A percentile compares a stretch with the other conserved stretches of the same genome.
These are phyloP conservation scores for Eutrema heterophyllum DNA, from an alignment of 345 rosid species.

Conservation along the genomic window DNA sequence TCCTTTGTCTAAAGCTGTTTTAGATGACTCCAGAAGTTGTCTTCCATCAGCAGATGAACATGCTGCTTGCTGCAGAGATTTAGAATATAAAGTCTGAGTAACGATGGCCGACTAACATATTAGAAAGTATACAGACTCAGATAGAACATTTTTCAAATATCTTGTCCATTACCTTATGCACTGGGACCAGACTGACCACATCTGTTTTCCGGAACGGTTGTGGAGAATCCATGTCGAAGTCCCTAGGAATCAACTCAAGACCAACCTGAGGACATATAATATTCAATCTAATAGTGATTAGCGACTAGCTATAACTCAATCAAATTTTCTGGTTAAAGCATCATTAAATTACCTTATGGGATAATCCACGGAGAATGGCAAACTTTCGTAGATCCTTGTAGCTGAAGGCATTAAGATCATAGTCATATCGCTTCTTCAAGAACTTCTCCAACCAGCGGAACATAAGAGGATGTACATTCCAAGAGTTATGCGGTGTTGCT, in stretches of 20 bases:
- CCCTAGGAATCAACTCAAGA: conserved; percentile 89
- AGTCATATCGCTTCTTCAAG: conserved; percentile 84
- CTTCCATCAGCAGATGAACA: conserved; percentile 99
- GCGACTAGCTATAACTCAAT: background rate
- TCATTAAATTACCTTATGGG: conserved; percentile 73
- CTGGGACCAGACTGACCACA: conserved; percentile 86
- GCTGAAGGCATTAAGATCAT: conserved; percentile 73
- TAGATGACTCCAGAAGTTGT: conserved; percentile 95
- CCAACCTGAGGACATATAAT: conserved; percentile 58
- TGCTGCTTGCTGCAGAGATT: conserved; percentile 86
- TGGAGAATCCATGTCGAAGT: conserved; percentile 95
- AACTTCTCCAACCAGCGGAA: conserved; percentile 91
- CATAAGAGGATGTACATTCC: conserved; percentile 60
- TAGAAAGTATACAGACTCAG: conserved; percentile 17
- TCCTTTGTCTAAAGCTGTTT: conserved; percentile 98
- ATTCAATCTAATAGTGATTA: background rate
- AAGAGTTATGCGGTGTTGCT: conserved; percentile 38
- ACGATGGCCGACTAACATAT: background rate
- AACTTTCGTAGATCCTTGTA: conserved; percentile 86
- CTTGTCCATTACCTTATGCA: conserved; percentile 69
- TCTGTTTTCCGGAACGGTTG: conserved; percentile 78
- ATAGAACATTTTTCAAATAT: background rate
- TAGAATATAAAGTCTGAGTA: background rate
- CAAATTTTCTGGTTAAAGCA: background rate
- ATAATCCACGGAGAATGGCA: conserved; percentile 85